Conservation (phyloP, 768 basidiomycete genomes). For the Serendipita sp. region DNA sequence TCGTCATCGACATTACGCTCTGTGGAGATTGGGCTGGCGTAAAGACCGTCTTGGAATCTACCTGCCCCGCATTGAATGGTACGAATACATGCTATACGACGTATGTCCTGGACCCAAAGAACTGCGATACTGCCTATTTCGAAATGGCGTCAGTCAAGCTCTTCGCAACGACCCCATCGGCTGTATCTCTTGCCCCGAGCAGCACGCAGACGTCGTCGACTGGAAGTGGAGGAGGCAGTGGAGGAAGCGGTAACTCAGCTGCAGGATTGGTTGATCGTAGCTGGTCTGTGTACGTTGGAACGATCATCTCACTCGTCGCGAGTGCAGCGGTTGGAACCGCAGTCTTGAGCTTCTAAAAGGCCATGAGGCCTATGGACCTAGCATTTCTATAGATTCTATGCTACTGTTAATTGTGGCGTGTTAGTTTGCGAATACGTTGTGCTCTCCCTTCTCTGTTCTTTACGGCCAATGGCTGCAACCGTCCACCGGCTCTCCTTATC, state of each 20-base stretch:
- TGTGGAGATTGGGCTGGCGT: constrained; percentile 12
- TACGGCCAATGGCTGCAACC: too few relatives aligned
- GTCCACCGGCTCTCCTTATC: too few relatives aligned
- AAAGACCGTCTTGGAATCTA: constrained; percentile 4
- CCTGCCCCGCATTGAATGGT: constrained; percentile 5
- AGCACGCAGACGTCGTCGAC: background rate
- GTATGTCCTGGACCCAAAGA: constrained; percentile 46
- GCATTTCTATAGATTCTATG: too few relatives aligned
- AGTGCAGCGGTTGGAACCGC: background rate
- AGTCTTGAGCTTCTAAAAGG: too few relatives aligned
- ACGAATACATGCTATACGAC: constrained; percentile 49
- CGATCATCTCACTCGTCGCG: background rate
- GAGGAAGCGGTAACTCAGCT: background rate
- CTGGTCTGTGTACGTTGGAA: background rate
- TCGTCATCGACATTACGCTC: constrained; percentile 13
- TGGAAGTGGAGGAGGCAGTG: background rate
- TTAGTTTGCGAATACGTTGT: too few relatives aligned
- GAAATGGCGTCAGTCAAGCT: constrained; percentile 47
- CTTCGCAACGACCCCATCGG: constrained; percentile 14
- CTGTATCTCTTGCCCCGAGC: background rate
- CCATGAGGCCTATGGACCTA: too few relatives aligned
- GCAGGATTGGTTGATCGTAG: background rate
- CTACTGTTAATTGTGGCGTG: too few relatives aligned
- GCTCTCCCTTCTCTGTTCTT: too few relatives aligned
- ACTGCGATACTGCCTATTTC: constrained; percentile 53